Base-by-base conservation (phyloP, 1,284 basidiomycete species). In the Moesziomyces parantarcticus region DNA sequence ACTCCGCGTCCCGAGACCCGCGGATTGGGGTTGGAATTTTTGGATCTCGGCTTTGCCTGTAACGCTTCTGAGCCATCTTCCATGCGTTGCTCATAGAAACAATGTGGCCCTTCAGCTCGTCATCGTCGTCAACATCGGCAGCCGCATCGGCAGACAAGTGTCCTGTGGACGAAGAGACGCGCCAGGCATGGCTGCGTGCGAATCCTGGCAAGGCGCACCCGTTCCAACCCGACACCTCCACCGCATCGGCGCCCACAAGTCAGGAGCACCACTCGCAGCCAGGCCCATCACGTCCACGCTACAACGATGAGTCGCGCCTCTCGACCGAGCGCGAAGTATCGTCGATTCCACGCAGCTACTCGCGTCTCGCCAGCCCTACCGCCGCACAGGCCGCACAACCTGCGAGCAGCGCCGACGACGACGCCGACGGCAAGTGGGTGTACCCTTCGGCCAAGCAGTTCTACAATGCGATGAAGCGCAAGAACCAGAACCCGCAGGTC, bases 401-500 rank as follows among this genome's bases (percentile, higher is more conserved):
- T 2, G 25, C 44, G 2, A 45, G 49, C 40, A 43, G 55, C 3
- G 50, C 49, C 41, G 66, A 42, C 16, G 56, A 72, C 9, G 74
- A 77, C 57, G 46, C 56, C 57, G 75, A 76, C 42, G 52, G 63
- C 43, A 91, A 93, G 64, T 99, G 96, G 96, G 92, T 97, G 32
- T 99, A 99, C 85, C 96, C 96, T n/a, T 98, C 96, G 13, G 92
- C 97, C 79, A 89, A 91, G 18, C 96, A 98, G 85, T 99, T 99
- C 87, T 99, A 92, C 85, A 88, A 91, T 22, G 97, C 97, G 9
- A 94, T 99, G 90, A 88, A 90, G 64, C 90, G 96, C 61, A 99
- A 99, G 86, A 72, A 80, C 89, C 97, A 81, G 48, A 62, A 77
- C 81, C 86, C 45, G 5, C 88, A 90, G 20, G 89, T 90, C 18